Base-by-base conservation (phyloP, 345 rosid species). In the Gossypium herbaceum region DNA sequence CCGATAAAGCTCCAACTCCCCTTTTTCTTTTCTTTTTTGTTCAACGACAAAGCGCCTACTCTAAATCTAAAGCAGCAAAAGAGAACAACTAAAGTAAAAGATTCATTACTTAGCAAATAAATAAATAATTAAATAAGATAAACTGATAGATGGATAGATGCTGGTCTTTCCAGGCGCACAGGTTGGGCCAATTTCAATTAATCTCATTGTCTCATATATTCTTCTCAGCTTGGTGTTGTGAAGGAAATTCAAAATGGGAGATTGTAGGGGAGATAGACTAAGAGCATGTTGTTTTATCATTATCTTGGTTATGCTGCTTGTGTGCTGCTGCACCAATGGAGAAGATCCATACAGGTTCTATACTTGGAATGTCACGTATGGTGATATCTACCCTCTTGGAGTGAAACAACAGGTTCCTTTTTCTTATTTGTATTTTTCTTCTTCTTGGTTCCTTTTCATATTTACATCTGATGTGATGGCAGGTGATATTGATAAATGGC, bases 401-500 rank as follows among this genome's bases (percentile, higher is more conserved):
- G 88, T 82, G 2, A 86, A 80, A 73, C 90, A 86, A 80, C 86
- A 85, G 91, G 94, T 89, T 39, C 13, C 39, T 9, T 24, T n/a
- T 74, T 34, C 50, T 5, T 29, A 24, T 56, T 4, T 64, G 1
- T 1, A 10, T 0, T 51, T 67, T 51, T 22, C 9, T 79, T 16
- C 48, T 13, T 34, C 24, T 47, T 50, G 12, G 15, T 12, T 47
- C 44, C 8, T 13, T 41, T 3, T 34, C 34, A 72, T 13, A 20
- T 68, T 61, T 73, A 47, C 41, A 68, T 45, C 55, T 43, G 48
- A 65, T 65, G 70, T 47, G 19, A 63, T 79, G 77, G 86, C 83
- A 94, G 97, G 98, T 92, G 63, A 92, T 94, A 72, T 74, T 94
- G 82, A 92, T 94, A 54, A 92, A 94, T 64, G 92, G 98, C 54